Evolutionary conservation across 169 alveolate species (phyloP), one percentile per base, ranked within the genome.

Genomic region (Eimeria falciformis): DNA sequence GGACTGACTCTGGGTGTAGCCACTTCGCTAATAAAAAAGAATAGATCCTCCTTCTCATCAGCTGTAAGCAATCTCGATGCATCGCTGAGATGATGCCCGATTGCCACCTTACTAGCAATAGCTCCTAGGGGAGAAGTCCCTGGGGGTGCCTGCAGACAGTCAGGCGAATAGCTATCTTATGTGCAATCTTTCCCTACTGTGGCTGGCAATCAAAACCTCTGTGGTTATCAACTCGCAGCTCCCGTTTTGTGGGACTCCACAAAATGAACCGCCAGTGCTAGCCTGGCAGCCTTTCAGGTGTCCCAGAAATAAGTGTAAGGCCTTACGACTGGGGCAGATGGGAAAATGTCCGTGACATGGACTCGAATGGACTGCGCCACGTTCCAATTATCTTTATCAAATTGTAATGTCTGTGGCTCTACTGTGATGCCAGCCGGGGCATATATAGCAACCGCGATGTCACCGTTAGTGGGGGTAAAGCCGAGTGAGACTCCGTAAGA

Each of bases 271-370:
- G 40, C 40, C 40, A 33, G 40, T 33, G 40, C 40, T 33, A 33
- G 40, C 40, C 40, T 33, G 40, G 40, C 0, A 33, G 40, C 40
- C 40, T 2, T 33, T 33, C 40, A 33, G 40, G 40, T 33, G 40
- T 33, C 40, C 40, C 40, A 33, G 40, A 33, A 33, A 0, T 33
- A 33, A 2, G 40, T 33, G 40, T 33, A 9, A 46, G 23, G 33
- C 23, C 84, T 73, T 40, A 73, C 84, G 25, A 73, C 11, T 3
- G 84, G 84, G 9, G 84, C 84, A 21, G 84, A 53, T 3, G 84
- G 84, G 18, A 73, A 73, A 43, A 45, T 2, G 65, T 5, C 0
- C 5, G 55, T 73, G 40, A 73, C 65, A 1, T 23, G 27, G n/a
- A 73, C 66, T 5, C 47, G 84, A 18, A 73, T 37, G 7, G 6